phyloP scores from a whole-genome alignment of 352 stramenopile genomes.

The Phytophthora vignae region DNA sequence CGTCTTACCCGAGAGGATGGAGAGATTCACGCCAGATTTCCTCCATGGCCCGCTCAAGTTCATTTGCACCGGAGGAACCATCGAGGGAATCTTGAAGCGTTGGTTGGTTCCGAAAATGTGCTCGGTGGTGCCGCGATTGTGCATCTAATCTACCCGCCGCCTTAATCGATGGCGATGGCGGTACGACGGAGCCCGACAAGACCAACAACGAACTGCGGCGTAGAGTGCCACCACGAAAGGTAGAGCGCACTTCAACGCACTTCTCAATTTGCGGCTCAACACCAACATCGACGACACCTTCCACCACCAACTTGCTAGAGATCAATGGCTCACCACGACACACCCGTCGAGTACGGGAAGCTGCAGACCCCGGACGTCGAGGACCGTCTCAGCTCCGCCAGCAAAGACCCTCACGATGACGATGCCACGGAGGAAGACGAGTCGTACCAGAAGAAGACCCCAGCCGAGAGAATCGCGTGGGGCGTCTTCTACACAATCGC shows the following conservation, averaged over 20 bases:
- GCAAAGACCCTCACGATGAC: conserved; percentile 17
- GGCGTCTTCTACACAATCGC: conserved; percentile 25
- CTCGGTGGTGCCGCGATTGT: conserved; percentile 5
- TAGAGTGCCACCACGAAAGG: background rate
- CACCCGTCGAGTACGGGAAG: conserved; percentile 17
- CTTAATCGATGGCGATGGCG: background rate
- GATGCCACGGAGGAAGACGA: background rate
- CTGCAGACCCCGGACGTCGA: conserved; percentile 16
- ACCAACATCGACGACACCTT: background rate
- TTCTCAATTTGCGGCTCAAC: conserved; percentile 17
- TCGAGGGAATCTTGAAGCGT: background rate
- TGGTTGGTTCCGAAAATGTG: conserved; percentile 10
- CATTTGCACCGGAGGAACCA: background rate
- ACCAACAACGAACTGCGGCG: background rate
- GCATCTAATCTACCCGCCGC: too few species aligned
- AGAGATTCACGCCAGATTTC: conserved; percentile 7
- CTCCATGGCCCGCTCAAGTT: background rate
- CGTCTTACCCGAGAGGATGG: background rate
- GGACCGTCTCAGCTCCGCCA: conserved; percentile 18
- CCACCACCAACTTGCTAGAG: background rate
- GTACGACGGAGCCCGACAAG: background rate
- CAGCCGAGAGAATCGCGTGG: conserved; percentile 27
- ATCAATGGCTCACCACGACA: conserved; percentile 13
- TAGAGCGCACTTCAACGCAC: conserved; percentile 8
- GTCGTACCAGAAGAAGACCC: conserved; percentile 17